phyloP scores from a whole-genome alignment of 2,329 filamentous ascomycete genomes.

The Botrytis deweyae region DNA sequence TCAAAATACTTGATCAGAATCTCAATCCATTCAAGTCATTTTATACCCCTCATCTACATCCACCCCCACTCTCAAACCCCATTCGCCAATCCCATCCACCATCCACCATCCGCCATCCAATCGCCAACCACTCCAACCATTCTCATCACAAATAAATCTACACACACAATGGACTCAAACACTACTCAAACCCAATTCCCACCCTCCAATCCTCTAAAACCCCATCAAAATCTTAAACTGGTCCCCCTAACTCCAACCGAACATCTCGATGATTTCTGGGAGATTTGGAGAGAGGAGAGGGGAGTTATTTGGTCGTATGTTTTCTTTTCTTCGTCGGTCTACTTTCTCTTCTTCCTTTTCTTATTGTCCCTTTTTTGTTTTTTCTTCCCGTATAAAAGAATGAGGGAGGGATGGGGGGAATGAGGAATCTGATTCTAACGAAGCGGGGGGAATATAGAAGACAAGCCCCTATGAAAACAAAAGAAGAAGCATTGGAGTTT shows the following conservation, averaged over 20 bases:
- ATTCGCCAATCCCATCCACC: background rate
- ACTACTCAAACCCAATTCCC: background rate
- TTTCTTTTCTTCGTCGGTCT: background rate
- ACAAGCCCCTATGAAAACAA: background rate
- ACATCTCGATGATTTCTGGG: constrained; percentile 30
- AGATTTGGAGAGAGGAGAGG: constrained; percentile 28
- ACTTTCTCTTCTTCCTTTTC: background rate
- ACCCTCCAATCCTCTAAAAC: background rate
- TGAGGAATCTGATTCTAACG: background rate
- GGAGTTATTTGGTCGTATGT: constrained; percentile 28
- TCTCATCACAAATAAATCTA: background rate
- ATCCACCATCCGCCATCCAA: background rate
- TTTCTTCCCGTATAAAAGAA: background rate
- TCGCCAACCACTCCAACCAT: background rate
- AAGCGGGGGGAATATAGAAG: background rate
- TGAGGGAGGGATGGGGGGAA: background rate
- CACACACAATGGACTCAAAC: background rate
- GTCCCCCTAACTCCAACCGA: constrained; percentile 24
- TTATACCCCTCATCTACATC: background rate
- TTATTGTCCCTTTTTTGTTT: background rate
- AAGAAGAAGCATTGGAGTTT: background rate
- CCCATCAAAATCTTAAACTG: constrained; percentile 26
- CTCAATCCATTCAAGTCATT: background rate
- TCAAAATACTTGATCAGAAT: background rate
- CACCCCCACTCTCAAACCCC: background rate